A percentile compares a stretch with the other conserved stretches of the same genome.
Conservation (phyloP, 345 rosid species). For the Pseudoturritis turrita region DNA sequence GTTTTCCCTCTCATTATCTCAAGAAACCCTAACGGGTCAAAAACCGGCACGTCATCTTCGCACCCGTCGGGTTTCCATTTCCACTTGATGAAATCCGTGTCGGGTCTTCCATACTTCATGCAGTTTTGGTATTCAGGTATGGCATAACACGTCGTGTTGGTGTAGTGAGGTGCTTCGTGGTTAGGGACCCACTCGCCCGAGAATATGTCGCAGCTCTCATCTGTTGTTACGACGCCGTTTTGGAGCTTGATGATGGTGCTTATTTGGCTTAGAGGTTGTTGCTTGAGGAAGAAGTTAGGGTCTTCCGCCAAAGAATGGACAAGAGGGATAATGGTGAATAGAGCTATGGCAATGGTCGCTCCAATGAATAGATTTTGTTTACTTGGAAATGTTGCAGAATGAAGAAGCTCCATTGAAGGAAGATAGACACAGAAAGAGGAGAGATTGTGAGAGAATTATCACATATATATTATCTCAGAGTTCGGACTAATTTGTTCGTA, state of each 20-base stretch:
- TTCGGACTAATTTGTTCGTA: slow-evolving; percentile 1
- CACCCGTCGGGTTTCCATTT: slow-evolving; percentile 84
- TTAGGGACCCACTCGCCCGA: slow-evolving; percentile 83
- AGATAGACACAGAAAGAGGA: slow-evolving; percentile 11
- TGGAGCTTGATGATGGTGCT: slow-evolving; percentile 13
- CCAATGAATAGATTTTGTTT: slow-evolving; percentile 29
- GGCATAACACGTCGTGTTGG: slow-evolving; percentile 83
- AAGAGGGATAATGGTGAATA: slow-evolving; percentile 28
- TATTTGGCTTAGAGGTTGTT: slow-evolving; percentile 21
- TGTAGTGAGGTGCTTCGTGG: slow-evolving; percentile 73
- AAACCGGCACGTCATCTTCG: slow-evolving; percentile 44
- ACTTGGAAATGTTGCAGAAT: slow-evolving; percentile 15
- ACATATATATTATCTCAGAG: background rate
- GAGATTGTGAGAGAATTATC: background rate
- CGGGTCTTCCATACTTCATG: slow-evolving; percentile 83
- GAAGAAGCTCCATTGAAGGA: slow-evolving; percentile 34
- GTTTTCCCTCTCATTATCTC: slow-evolving; percentile 68
- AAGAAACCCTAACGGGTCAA: slow-evolving; percentile 70
- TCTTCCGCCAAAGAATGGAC: slow-evolving; percentile 26
- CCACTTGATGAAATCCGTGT: slow-evolving; percentile 68
- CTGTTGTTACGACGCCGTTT: background rate
- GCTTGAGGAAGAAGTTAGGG: slow-evolving; percentile 36
- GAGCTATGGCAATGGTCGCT: slow-evolving; percentile 19
- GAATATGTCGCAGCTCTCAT: slow-evolving; percentile 53
- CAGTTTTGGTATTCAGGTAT: slow-evolving; percentile 97